Conservation (phyloP, 129 eudicot genomes). For the Centella asiatica region DNA sequence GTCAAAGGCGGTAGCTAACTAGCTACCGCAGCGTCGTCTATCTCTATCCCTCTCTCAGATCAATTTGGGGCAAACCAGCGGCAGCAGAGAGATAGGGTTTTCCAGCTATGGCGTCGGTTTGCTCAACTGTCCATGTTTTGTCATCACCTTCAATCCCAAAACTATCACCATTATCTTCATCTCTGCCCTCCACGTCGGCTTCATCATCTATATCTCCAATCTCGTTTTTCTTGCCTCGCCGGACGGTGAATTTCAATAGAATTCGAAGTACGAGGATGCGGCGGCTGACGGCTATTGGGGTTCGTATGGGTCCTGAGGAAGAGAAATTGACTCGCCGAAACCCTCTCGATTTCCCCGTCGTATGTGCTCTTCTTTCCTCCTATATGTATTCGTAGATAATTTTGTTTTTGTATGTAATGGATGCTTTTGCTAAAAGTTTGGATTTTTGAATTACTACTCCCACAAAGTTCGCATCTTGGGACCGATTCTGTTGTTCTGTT, state of each 20-base stretch:
- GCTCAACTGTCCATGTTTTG: not conserved
- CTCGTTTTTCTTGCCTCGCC: not conserved
- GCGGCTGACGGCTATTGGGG: slow-evolving; percentile 9
- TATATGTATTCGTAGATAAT: not conserved
- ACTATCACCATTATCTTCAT: not conserved
- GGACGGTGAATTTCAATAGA: not conserved
- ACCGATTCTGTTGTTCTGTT: too few relatives aligned
- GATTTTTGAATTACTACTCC: not conserved
- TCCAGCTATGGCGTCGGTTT: not conserved
- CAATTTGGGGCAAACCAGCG: not conserved
- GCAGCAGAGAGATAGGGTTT: not conserved
- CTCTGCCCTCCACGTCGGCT: not conserved
- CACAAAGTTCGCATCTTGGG: not conserved
- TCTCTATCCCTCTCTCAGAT: not conserved
- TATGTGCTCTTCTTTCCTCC: slow-evolving; percentile 3
- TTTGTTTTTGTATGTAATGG: not conserved
- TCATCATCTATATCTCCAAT: not conserved
- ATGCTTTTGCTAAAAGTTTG: not conserved
- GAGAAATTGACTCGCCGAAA: slow-evolving; percentile 55
- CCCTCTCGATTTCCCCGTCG: slow-evolving; percentile 55
- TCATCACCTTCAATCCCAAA: not conserved
- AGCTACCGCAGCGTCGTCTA: too few relatives aligned
- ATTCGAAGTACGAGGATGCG: not conserved
- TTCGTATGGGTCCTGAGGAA: slow-evolving; percentile 53
- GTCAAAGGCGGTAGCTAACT: too few relatives aligned